A percentile compares a stretch with the other conserved stretches of the same genome.
phyloP scores from a whole-genome alignment of 345 rosid species.

The Gossypium longicalyx region DNA sequence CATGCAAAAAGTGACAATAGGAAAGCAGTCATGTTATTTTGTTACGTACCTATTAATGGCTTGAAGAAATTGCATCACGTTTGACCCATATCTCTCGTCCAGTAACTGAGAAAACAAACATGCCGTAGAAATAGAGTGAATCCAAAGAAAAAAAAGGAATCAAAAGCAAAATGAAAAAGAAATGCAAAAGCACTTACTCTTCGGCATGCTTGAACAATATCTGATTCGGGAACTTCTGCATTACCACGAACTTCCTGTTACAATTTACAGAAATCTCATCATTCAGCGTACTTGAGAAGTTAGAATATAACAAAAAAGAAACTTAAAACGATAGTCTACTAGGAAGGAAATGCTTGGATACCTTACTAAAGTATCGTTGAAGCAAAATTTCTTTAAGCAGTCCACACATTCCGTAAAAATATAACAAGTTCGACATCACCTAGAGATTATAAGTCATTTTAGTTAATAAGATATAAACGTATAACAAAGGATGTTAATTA shows the following conservation, averaged over 20 bases:
- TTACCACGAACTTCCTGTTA: conserved; percentile 85
- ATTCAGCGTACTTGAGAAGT: neutral
- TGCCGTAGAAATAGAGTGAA: neutral
- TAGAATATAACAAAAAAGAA: neutral
- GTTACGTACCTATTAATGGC: conserved; percentile 53
- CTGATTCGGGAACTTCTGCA: conserved; percentile 80
- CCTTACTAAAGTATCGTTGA: conserved; percentile 95
- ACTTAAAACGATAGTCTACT: neutral
- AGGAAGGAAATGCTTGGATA: conserved; percentile 21
- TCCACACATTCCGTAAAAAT: conserved; percentile 88
- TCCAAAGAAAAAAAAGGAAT: neutral
- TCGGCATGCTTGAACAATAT: conserved; percentile 87
- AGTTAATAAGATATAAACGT: neutral
- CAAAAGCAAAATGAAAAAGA: neutral
- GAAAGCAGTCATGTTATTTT: neutral
- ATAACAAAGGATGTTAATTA: neutral
- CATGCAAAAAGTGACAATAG: neutral
- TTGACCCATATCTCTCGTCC: conserved; percentile 79
- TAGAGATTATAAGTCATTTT: conserved; percentile 18
- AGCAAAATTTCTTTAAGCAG: conserved; percentile 72
- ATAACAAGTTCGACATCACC: conserved; percentile 71
- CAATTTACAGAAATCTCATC: conserved; percentile 18
- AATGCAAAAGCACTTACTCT: conserved; percentile 41
- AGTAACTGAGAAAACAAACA: conserved; percentile 47
- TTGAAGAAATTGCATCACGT: conserved; percentile 61